Conservation (phyloP, 2,329 filamentous ascomycete species). For the Cladosporium cucumerinum region DNA sequence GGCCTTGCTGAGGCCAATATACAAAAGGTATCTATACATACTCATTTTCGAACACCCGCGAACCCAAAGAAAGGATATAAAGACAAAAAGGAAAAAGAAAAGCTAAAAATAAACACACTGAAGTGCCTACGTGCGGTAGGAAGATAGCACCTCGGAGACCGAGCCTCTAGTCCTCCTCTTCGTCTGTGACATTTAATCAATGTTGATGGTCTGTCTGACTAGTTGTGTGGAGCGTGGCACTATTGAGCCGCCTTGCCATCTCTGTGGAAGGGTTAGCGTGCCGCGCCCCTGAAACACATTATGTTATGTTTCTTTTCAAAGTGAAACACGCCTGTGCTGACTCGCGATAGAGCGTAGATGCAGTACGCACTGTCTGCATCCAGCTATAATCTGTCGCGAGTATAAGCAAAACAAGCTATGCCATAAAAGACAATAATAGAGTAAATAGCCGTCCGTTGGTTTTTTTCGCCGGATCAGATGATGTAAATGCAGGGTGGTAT, state of each 20-base stretch:
- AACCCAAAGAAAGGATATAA: conserved; percentile 10
- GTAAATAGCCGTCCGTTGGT: conserved; percentile 8
- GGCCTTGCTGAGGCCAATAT: conserved; percentile 14
- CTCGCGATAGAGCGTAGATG: background rate
- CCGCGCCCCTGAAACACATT: conserved; percentile 18
- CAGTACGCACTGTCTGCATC: background rate
- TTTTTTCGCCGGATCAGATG: conserved; percentile 7
- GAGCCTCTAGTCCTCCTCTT: background rate
- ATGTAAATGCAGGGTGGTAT: conserved; percentile 14
- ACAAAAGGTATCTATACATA: conserved; percentile 18
- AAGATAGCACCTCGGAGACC: background rate
- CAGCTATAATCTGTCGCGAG: background rate
- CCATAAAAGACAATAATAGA: conserved; percentile 2
- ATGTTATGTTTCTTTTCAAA: conserved; percentile 18
- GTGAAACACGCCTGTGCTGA: conserved; percentile 13
- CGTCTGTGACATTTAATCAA: background rate
- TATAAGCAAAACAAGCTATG: conserved; percentile 1
- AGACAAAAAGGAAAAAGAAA: conserved; percentile 6
- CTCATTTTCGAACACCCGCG: conserved; percentile 15
- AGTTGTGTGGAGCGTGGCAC: background rate
- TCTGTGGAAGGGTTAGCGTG: background rate
- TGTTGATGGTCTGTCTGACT: background rate
- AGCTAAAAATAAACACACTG: background rate
- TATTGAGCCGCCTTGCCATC: background rate
- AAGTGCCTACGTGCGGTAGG: background rate